phyloP scores from a whole-genome alignment of 345 rosid genomes.

The Acer saccharum region DNA sequence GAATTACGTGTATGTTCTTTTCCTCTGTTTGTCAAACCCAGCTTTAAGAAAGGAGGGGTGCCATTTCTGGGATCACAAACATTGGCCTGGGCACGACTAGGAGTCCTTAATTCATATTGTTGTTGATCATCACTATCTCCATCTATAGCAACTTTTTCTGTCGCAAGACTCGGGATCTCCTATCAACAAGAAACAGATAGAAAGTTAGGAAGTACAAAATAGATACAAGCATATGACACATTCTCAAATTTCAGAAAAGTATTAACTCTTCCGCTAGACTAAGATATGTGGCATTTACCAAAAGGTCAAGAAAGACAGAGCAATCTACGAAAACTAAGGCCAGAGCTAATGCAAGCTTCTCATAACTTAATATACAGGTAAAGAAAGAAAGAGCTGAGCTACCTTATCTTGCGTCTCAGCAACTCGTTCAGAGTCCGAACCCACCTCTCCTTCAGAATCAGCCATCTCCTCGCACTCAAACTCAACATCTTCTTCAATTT shows the following conservation, averaged over 20 bases:
- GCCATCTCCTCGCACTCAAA: slow-evolving; percentile 99
- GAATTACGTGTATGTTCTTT: slow-evolving; percentile 53
- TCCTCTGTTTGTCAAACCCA: slow-evolving; percentile 33
- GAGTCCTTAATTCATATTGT: slow-evolving; percentile 12
- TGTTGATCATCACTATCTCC: slow-evolving; percentile 38
- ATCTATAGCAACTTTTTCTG: slow-evolving; percentile 28
- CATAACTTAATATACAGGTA: slow-evolving; percentile 3
- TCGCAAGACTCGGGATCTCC: slow-evolving; percentile 39
- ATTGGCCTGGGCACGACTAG: slow-evolving; percentile 8
- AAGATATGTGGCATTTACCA: background rate
- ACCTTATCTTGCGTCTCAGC: slow-evolving; percentile 57
- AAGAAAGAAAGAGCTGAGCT: slow-evolving; percentile 1
- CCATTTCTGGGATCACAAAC: slow-evolving; percentile 20
- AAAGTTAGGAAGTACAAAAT: slow-evolving; percentile 14
- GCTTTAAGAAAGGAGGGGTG: slow-evolving; percentile 34
- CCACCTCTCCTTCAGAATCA: slow-evolving; percentile 93
- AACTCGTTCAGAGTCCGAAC: slow-evolving; percentile 45
- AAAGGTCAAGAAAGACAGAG: background rate
- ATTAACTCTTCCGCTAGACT: background rate
- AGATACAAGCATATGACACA: background rate
- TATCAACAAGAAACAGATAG: slow-evolving; percentile 30
- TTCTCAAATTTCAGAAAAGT: background rate
- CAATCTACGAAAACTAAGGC: background rate
- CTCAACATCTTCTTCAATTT: slow-evolving; percentile 84
- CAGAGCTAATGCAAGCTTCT: background rate